Evolutionary conservation across 306 rosid species (phyloP).

Genomic region (Fragaria nilgerrensis): DNA sequence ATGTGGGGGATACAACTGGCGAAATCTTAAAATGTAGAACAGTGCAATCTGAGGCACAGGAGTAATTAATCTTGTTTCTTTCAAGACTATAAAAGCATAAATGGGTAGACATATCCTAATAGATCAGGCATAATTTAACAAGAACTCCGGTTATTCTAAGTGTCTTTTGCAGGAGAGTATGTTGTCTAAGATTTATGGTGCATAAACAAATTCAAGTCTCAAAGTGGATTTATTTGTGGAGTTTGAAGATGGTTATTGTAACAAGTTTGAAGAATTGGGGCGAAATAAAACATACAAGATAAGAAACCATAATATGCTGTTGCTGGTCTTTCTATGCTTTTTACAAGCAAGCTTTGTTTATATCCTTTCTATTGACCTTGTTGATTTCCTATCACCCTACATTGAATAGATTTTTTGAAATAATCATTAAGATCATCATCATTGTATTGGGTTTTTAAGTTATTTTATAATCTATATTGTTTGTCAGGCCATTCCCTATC

Average conservation of each 20-base stretch:
- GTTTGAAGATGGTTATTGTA: background rate
- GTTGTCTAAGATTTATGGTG: background rate
- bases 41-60: background rate
- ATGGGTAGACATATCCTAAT: background rate
- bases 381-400: background rate
- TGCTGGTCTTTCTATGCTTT: background rate
- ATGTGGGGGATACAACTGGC: background rate
- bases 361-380: background rate
- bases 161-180: background rate
- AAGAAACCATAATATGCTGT: background rate
- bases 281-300: background rate
- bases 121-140: background rate
- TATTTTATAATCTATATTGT: background rate
- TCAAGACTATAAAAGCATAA: background rate
- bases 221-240: background rate
- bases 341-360: background rate
- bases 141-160: background rate
- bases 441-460: conserved; percentile 15
- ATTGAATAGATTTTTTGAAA: background rate
- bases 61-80: background rate
- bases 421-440: too few species aligned
- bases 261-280: background rate
- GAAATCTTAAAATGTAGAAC: background rate
- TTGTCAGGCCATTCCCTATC: conserved; percentile 39
- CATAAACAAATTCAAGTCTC: background rate